Base-by-base conservation (phyloP, 2,329 filamentous ascomycete genomes). In the Arthrocladium fulminans region DNA sequence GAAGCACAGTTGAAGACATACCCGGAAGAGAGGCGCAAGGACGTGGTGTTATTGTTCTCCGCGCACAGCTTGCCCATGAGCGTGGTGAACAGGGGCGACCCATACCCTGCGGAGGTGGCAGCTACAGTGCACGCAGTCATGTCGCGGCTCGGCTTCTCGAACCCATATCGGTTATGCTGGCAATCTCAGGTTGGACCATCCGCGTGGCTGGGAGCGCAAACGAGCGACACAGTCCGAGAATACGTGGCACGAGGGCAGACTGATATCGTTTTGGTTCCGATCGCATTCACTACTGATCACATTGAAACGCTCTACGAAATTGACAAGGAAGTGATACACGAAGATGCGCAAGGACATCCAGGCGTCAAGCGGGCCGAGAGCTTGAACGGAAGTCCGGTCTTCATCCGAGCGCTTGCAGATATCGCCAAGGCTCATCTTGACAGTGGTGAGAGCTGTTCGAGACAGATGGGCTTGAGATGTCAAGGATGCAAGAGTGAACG, bases 231-330 rank as follows among this genome's bases (percentile, higher is more conserved):
- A 0, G 92, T 98, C 9, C 81, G 89, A 62, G 77, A 88, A 51
- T 94, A 96, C 63, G 81, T 97, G 56, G 80, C 85, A 62, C 88
- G 92, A 67, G 92, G 90, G 1, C 86, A 96, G 62, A 94, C 83
- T 48, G 88, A 98, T 62, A 74, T 98, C 47, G 75, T 96, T 1
- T 74, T 98, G 5, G 88, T 98, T 48, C 92, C 92, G 0, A 94
- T 98, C 56, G 92, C 92, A 4, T 98, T 98, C 65, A 98, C 92
- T 0, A 94, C 87, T n/a, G 92, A 98, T 61, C 92, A 98, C 64
- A 98, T 98, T 57, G 92, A 98, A 70, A 98, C 92, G 0, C 73
- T 98, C 1, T 97, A 84, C 64, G 92, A 98, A 67, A 73, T 98
- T 45, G 92, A 98, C 65, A 76, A 87, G 59, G 92, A 98, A 68